phyloP scores from a whole-genome alignment of 179 eudicot species.

The Silene vulgaris region DNA sequence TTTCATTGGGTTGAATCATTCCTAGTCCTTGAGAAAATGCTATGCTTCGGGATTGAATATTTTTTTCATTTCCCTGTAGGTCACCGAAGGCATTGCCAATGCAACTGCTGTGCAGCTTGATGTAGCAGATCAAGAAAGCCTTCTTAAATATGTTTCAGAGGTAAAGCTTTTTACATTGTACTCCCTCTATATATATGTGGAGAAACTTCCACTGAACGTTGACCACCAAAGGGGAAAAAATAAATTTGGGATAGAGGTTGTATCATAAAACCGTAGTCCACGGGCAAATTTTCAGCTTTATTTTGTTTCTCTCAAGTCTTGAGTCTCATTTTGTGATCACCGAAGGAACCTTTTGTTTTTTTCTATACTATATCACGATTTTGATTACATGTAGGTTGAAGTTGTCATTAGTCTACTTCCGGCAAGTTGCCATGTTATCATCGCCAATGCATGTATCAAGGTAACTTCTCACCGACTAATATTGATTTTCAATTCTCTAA shows the following conservation, averaged over 20 bases:
- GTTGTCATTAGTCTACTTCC: slow-evolving; percentile 94
- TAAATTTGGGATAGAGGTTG: too few relatives aligned
- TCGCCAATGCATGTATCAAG: slow-evolving; percentile 81
- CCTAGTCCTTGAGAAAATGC: neutral
- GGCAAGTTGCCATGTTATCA: slow-evolving; percentile 60
- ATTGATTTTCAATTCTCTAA: neutral
- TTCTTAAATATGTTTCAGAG: slow-evolving; percentile 57
- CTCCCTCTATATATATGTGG: neutral
- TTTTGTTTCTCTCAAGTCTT: too few relatives aligned
- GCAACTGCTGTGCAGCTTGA: slow-evolving; percentile 84
- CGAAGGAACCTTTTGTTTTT: neutral
- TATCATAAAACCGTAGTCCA: too few relatives aligned
- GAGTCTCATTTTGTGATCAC: slow-evolving; percentile 13
- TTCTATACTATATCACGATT: neutral
- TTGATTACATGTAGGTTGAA: slow-evolving; percentile 55
- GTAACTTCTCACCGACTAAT: slow-evolving; percentile 33
- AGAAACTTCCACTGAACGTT: neutral
- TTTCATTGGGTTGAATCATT: neutral
- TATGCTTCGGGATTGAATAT: neutral
- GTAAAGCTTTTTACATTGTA: slow-evolving; percentile 29
- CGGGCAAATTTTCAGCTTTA: neutral
- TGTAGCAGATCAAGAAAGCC: slow-evolving; percentile 50
- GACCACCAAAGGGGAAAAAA: neutral
- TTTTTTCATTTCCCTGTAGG: slow-evolving; percentile 39
- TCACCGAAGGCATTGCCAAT: slow-evolving; percentile 67